A percentile compares a stretch with the other conserved stretches of the same genome.
Evolutionary conservation across 148 eudicot species (phyloP).

Genomic region (Vaccinium darrowii): DNA sequence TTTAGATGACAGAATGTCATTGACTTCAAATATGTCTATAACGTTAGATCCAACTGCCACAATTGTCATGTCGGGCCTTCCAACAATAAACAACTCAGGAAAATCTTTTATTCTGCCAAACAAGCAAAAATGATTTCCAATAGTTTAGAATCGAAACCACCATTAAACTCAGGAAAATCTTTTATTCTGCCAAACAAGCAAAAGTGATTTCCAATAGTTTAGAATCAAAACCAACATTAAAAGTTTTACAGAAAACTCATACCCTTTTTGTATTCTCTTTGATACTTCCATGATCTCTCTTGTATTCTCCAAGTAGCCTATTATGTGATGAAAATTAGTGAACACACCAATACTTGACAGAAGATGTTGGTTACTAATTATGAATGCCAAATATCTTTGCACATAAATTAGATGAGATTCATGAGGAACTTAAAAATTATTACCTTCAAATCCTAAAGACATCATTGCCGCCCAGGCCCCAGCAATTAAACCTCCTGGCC

Average conservation of each 20-base stretch:
- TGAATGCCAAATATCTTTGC: background rate
- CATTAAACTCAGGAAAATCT: constrained; percentile 55
- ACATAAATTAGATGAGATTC: background rate
- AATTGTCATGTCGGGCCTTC: constrained; percentile 96
- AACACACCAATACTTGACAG: background rate
- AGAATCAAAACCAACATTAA: background rate
- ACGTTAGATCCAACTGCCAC: constrained; percentile 81
- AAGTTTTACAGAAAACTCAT: constrained; percentile 20
- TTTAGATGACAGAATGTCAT: constrained; percentile 83
- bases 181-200: constrained; percentile 47
- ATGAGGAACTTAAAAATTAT: background rate
- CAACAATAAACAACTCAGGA: constrained; percentile 69
- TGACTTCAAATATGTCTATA: constrained; percentile 93
- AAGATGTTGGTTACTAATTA: background rate
- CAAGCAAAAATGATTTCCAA: background rate
- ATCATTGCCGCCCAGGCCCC: constrained; percentile 99
- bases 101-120: constrained; percentile 62
- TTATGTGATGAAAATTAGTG: background rate
- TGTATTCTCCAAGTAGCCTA: constrained; percentile 90
- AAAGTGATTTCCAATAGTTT: background rate
- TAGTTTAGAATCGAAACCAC: background rate
- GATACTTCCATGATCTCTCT: constrained; percentile 89
- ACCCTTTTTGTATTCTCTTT: constrained; percentile 84
- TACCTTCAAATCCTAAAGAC: constrained; percentile 89
- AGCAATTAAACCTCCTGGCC: constrained; percentile 93